Evolutionary conservation across 805 yeast species (phyloP), one percentile per base, ranked within the genome.

Genomic region (Vanderwaltozyma polyspora): DNA sequence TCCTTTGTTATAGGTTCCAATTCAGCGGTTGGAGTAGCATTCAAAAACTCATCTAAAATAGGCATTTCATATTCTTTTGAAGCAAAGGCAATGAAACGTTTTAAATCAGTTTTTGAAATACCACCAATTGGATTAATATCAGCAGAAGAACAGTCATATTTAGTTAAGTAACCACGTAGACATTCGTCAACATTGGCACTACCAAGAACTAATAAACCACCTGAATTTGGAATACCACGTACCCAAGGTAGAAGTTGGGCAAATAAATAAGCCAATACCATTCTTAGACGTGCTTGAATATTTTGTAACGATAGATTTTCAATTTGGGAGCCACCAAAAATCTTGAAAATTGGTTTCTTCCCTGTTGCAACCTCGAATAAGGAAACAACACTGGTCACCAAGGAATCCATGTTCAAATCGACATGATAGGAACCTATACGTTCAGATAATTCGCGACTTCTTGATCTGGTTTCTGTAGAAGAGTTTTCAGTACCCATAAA

Each of bases 111-210:
- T 55, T 91, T 91, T 12, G 98, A 89, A 28, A 91, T 84, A 24
- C 96, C 95, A n/a, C 99, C 99, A 45, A 91, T 93, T 19, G 99
- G 99, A 54, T 91, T 91, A 40, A 91, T 74, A 62, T 91, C 99
- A 1, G 98, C 98, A 13, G 94, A 78, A 3, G 97, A 87, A 58
- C 96, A 86, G 58, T 91, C 99, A 59, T 91, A 91, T 55, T 91
- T 91, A 8, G 99, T 91, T 51, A 91, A 66, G 51, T 91, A 91
- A 0, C 99, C 99, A 40, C 99, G 68, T 39, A 91, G 63, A 48
- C 95, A 86, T 56, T 91, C 99, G 59, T 91, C 99, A 11, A 91
- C 98, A 54, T 91, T 91, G 3, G 97, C 96, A 51, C 94, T 79
- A 1, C 98, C 98, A 33, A 91, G 66, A 6, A 91, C 99, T 26